Evolutionary conservation across 2,329 filamentous ascomycete genomes (phyloP).

Genomic region (Thermothelomyces thermophilus): DNA sequence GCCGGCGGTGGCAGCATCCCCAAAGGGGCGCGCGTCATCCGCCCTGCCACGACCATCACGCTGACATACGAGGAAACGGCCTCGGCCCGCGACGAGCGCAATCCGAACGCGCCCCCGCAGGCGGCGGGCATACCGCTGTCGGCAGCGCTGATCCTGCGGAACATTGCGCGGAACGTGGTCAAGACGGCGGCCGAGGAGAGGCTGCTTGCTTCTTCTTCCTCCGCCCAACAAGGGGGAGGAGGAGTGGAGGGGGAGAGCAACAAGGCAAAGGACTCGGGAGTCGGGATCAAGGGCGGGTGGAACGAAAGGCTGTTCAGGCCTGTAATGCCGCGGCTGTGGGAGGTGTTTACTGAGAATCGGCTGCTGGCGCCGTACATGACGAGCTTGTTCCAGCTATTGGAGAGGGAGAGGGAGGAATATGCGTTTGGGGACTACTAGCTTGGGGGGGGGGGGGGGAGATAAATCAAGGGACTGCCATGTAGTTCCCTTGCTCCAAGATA

Average conservation of each 20-base stretch:
- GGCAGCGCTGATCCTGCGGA: constrained; percentile 69
- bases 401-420: constrained; percentile 7
- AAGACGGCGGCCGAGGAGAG: constrained; percentile 55
- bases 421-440: not conserved
- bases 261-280: not conserved
- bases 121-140: constrained; percentile 74
- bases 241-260: constrained; percentile 27
- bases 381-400: constrained; percentile 30
- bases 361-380: constrained; percentile 40
- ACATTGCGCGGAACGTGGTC: constrained; percentile 62
- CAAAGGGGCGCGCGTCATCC: constrained; percentile 37
- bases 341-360: constrained; percentile 64
- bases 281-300: constrained; percentile 42
- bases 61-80: constrained; percentile 52
- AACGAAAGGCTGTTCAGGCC: constrained; percentile 63
- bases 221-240: constrained; percentile 27
- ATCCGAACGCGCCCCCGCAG: constrained; percentile 51
- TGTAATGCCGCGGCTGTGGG: constrained; percentile 57
- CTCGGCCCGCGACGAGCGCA: constrained; percentile 50
- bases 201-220: constrained; percentile 28
- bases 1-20: not conserved
- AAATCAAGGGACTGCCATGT: no score
- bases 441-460: no score
- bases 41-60: constrained; percentile 49
- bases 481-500: no score